Percentiles rank a stretch among this genome's conserved stretches.
phyloP scores from a whole-genome alignment of 345 rosid genomes.

The Rhodomyrtus tomentosa region DNA sequence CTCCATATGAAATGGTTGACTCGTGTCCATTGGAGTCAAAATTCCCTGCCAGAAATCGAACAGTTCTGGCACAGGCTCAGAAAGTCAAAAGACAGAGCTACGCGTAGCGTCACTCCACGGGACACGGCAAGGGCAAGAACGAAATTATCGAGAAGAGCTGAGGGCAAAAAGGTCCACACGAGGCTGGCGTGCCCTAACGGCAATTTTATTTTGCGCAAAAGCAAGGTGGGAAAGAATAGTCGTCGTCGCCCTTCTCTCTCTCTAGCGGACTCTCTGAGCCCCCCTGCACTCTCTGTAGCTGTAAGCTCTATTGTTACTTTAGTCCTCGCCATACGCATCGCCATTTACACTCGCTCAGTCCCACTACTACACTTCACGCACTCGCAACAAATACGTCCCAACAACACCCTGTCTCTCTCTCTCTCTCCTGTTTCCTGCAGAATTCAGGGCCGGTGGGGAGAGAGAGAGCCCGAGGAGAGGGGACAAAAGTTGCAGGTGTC shows the following conservation, averaged over 20 bases:
- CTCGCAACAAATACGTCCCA: background rate
- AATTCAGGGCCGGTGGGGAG: background rate
- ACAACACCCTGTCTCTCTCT: background rate
- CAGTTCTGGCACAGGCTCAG: too few species aligned
- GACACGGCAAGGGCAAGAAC: background rate
- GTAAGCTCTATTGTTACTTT: constrained; percentile 3
- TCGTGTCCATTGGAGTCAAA: background rate
- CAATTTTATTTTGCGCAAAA: constrained; percentile 5
- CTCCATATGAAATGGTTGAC: background rate
- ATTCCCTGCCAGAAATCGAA: background rate
- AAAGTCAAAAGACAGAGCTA: background rate
- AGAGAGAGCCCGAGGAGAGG: background rate
- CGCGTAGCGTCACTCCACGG: background rate
- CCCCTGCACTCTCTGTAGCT: constrained; percentile 9
- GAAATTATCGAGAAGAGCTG: background rate
- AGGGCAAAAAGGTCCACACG: constrained; percentile 15
- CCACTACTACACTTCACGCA: background rate
- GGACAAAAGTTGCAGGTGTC: background rate
- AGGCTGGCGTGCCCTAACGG: constrained; percentile 35
- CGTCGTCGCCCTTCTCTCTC: background rate
- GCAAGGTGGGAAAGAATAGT: background rate
- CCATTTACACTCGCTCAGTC: background rate
- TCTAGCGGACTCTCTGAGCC: constrained; percentile 3
- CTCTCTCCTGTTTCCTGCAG: background rate
- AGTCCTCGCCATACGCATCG: background rate